These are phyloP conservation scores for Terana coerulea DNA, from an alignment of 768 basidiomycete genomes.

Conservation along the genomic window DNA sequence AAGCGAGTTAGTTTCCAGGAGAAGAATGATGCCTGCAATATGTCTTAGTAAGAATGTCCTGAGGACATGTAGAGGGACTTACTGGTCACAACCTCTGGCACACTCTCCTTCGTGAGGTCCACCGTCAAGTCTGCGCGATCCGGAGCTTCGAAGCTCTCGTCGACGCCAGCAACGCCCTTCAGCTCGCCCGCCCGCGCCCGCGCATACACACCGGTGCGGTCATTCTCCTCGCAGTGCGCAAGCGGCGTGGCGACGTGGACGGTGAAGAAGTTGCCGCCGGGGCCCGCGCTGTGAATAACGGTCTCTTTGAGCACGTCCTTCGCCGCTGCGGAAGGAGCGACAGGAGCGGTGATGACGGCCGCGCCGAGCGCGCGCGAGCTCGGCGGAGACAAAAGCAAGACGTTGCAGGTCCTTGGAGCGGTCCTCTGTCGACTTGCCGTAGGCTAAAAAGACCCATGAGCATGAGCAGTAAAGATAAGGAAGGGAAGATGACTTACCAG, in stretches of 20 bases:
- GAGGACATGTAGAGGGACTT: slow-evolving; percentile 30
- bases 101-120: slow-evolving; percentile 73
- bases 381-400: slow-evolving; percentile 86
- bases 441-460: slow-evolving; percentile 48
- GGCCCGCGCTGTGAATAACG: slow-evolving; percentile 68
- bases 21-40: neutral
- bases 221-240: slow-evolving; percentile 86
- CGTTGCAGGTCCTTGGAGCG: slow-evolving; percentile 79
- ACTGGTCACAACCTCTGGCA: slow-evolving; percentile 94
- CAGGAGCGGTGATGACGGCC: slow-evolving; percentile 89
- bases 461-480: neutral
- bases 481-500: slow-evolving; percentile 35
- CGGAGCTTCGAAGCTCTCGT: slow-evolving; percentile 82
- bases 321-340: slow-evolving; percentile 78
- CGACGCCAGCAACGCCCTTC: slow-evolving; percentile 84
- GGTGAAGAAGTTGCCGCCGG: slow-evolving; percentile 94
- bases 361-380: slow-evolving; percentile 92
- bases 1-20: slow-evolving; percentile 4
- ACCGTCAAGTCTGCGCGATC: slow-evolving; percentile 77
- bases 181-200: slow-evolving; percentile 81
- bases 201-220: slow-evolving; percentile 80
- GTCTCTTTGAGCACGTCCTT: slow-evolving; percentile 73
- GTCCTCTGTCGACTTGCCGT: slow-evolving; percentile 70
- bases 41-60: neutral
- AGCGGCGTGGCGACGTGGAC: slow-evolving; percentile 93